Percentiles rank a stretch among this genome's conserved stretches.
Conservation (phyloP, 768 basidiomycete genomes). For the Aureoboletus auriporus region DNA sequence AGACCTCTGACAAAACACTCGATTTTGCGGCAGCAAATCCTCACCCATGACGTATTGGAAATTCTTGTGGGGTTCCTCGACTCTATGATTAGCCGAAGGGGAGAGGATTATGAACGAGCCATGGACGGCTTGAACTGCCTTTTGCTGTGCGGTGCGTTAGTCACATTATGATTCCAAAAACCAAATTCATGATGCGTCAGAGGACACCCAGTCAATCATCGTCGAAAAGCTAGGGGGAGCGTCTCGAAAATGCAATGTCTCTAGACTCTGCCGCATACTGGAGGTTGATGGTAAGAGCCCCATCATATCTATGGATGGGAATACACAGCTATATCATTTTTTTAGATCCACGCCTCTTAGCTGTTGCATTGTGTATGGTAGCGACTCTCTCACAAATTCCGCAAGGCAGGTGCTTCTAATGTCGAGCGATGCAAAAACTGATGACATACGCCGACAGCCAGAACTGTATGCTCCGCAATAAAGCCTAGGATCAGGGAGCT, state of each 20-base stretch:
- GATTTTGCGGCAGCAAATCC: slow-evolving; percentile 10
- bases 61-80: slow-evolving; percentile 13
- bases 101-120: slow-evolving; percentile 10
- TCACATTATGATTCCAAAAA: not conserved
- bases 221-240: slow-evolving; percentile 4
- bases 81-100: not conserved
- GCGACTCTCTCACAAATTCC: slow-evolving; percentile 13
- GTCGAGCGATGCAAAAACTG: no score
- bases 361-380: slow-evolving; percentile 15
- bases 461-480: not conserved
- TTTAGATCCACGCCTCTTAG: slow-evolving; percentile 9
- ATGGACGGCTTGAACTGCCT: slow-evolving; percentile 21
- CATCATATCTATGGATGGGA: not conserved
- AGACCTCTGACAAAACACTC: slow-evolving; percentile 15
- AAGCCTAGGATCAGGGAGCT: slow-evolving; percentile 12
- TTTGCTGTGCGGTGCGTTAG: slow-evolving; percentile 12
- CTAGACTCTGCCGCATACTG: slow-evolving; percentile 13
- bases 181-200: slow-evolving; percentile 1
- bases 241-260: not conserved
- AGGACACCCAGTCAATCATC: slow-evolving; percentile 6
- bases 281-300: slow-evolving; percentile 8
- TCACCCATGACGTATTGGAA: slow-evolving; percentile 9
- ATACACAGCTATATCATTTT: not conserved
- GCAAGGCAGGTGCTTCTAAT: slow-evolving; percentile 3
- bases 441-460: not conserved